These are phyloP conservation scores for Ogataea trehalophila DNA, from an alignment of 805 yeast species.

Conservation along the genomic window DNA sequence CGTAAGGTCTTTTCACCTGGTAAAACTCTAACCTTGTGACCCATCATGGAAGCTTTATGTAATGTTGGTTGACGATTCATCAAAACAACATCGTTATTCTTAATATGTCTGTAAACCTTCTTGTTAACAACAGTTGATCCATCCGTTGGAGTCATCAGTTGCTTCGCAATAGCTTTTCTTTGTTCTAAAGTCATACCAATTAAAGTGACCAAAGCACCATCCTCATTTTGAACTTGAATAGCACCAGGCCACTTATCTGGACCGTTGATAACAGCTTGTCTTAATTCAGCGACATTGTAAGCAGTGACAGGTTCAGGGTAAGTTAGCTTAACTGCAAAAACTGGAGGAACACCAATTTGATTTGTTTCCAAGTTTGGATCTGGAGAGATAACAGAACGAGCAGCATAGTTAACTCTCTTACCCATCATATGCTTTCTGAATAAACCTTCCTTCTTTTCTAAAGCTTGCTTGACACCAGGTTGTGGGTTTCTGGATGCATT, in stretches of 20 bases:
- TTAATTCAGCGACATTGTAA: slow-evolving; percentile 81
- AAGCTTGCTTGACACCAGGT: slow-evolving; percentile 96
- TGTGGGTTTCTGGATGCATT: slow-evolving; percentile 65
- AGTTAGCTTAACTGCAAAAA: slow-evolving; percentile 90
- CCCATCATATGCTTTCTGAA: slow-evolving; percentile 99
- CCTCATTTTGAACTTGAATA: slow-evolving; percentile 90
- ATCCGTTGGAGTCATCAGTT: slow-evolving; percentile 77
- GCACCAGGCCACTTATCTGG: slow-evolving; percentile 99
- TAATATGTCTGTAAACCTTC: slow-evolving; percentile 91
- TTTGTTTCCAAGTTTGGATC: slow-evolving; percentile 98
- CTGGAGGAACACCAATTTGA: slow-evolving; percentile 99
- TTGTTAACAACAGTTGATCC: slow-evolving; percentile 70
- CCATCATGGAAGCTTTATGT: slow-evolving; percentile 99
- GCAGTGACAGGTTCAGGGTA: slow-evolving; percentile 98
- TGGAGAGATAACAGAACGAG: slow-evolving; percentile 98
- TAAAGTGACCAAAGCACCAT: slow-evolving; percentile 76
- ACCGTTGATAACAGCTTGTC: slow-evolving; percentile 95
- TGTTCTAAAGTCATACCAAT: slow-evolving; percentile 90
- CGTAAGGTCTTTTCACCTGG: slow-evolving; percentile 97
- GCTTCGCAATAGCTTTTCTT: slow-evolving; percentile 92
- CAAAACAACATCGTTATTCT: slow-evolving; percentile 89
- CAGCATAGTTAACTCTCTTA: slow-evolving; percentile 97
- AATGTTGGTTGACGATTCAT: slow-evolving; percentile 99
- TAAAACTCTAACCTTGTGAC: slow-evolving; percentile 92
- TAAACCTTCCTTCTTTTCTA: slow-evolving; percentile 97